Base-by-base conservation (phyloP, 345 rosid species). In the Carallia pectinifolia region DNA sequence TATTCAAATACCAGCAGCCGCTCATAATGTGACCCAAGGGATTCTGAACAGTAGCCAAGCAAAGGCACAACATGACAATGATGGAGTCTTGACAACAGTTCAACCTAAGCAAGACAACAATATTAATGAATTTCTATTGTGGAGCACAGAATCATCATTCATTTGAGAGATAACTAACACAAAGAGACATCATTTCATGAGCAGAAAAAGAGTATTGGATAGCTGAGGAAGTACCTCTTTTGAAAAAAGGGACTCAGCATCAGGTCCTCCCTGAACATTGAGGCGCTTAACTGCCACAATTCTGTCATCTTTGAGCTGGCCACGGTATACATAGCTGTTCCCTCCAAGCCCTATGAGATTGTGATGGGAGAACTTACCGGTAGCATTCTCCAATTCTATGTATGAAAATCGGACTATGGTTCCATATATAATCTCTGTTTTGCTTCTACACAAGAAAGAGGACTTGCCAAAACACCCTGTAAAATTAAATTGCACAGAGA, bases 51-150 rank as follows among this genome's bases (percentile, higher is more conserved):
- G 79, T 87, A 95, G 58, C 99, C 99, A 53, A 90, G 78, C 73
- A 95, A 81, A 2, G 97, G 97, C 74, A 95, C 99, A 70, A 95
- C 96, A 15, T 92, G 97, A 77, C 87, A 95, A 69, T 95, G 99
- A 80, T 95, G 90, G 64, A 95, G 92, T 77, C 96, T 89, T 50
- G 96, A 80, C 61, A 95, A 76, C 67, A 95, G 76, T 78, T 92
- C 92, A 33, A 92, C 96, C 99, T 95, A 81, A 38, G 61, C 44
- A 80, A 71, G 77, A 73, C 16, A 44, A 44, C 50, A 52, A 64
- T 67, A 47, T 76, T 44, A 12, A 23, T 63, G 50, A 62, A 44
- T 64, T 36, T 23, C 59, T 10, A 67, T 39, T 52, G 12, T 18
- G 48, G 56, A 59, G 58, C 8, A 52, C 10, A 61, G 30, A 48